Base-by-base conservation (phyloP, 768 basidiomycete genomes). In the Panaeolus cyanescens region DNA sequence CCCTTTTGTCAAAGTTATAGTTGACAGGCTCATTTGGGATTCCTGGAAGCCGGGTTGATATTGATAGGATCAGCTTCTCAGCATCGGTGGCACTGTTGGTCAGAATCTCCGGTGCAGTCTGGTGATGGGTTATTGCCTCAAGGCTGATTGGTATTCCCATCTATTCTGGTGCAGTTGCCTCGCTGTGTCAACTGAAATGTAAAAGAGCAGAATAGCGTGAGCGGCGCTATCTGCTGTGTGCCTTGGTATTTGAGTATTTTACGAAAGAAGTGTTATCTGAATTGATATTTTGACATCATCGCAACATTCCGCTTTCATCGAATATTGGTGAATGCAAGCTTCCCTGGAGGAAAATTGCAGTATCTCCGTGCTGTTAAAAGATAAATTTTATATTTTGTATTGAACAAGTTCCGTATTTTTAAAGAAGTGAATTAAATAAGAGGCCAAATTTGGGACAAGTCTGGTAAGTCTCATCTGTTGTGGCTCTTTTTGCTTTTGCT, bases 331-430 rank as follows among this genome's bases (percentile, higher is more conserved):
- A n/a, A n/a, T n/a, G 13, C 19, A 8, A 42, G 3, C 45, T 50
- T 50, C 45, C 45, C 45, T 50, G 45, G 45, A 50, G 22, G 22
- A 50, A 50, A 50, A 50, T 50, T 50, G 45, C 45, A 12, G 45
- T 50, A 50, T 50, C 45, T 28, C 45, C 45, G 45, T 22, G 30
- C 22, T 28, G 30, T 28, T 50, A 50, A 28, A 50, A 50, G 10
- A 12, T 13, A 50, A 50, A 5, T 28, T 5, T 13, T 50, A 13
- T 25, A 50, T 20, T 20, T 7, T 28, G 12, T 4, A 37, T 13
- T 37, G 3, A 19, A 20, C 17, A 40, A 28, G 45, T 28, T 50
- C 22, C 25, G 45, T 50, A 15, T 15, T 15, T 28, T 28, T 50
- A 37, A 13, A 17, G 4, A 10, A 37, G 12, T 37, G 36, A 37